Percentiles rank a stretch among this genome's conserved stretches.
Conservation (phyloP, 75 land plant species). For the Pinus tabuliformis region DNA sequence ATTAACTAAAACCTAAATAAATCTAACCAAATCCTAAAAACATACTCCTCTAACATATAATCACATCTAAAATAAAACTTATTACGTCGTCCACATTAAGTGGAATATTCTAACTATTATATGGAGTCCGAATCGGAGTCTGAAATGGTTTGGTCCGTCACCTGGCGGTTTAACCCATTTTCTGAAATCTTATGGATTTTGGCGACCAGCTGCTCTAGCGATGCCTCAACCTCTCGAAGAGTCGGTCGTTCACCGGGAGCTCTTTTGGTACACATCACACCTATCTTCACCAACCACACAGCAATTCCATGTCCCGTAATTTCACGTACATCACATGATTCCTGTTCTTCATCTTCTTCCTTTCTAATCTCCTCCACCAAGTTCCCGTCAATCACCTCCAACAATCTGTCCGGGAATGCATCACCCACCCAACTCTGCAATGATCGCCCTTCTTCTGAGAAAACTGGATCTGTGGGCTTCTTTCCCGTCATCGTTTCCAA, state of each 20-base stretch:
- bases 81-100: no score
- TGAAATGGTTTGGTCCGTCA: no score
- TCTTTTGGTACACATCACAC: not conserved
- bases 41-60: no score
- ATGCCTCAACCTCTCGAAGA: not conserved
- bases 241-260: not conserved
- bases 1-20: no score
- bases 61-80: no score
- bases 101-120: no score
- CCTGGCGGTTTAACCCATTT: no score
- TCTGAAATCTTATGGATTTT: no score
- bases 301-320: not conserved
- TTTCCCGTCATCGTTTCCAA: slow-evolving; percentile 31
- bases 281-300: not conserved
- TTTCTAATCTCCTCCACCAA: not conserved
- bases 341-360: not conserved
- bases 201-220: not conserved
- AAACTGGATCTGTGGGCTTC: slow-evolving; percentile 37
- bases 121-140: no score
- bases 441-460: not conserved
- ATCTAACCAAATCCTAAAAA: no score
- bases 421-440: not conserved
- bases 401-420: not conserved
- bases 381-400: not conserved
- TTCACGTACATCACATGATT: not conserved